A percentile compares a stretch with the other conserved stretches of the same genome.
Conservation (phyloP, 2,329 filamentous ascomycete species). For the Colletotrichum noveboracense region DNA sequence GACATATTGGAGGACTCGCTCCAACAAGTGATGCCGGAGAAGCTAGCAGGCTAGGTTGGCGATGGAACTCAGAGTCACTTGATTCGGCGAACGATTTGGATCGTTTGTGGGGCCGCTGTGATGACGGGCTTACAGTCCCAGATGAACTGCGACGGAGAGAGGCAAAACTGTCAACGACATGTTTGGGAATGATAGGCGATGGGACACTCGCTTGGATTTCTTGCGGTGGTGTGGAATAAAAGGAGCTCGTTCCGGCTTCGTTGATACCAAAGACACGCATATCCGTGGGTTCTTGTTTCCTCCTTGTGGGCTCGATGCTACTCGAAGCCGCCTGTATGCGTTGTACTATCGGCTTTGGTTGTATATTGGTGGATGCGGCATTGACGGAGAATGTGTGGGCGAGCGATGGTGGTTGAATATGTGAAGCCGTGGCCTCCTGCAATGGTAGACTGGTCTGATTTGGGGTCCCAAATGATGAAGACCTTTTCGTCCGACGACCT, state of each 20-base stretch:
- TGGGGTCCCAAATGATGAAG: slow-evolving; percentile 38
- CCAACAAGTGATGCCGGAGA: slow-evolving; percentile 6
- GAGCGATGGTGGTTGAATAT: slow-evolving; percentile 39
- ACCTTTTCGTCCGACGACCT: slow-evolving; percentile 68
- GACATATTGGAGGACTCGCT: slow-evolving; percentile 2
- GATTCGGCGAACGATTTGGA: slow-evolving; percentile 9
- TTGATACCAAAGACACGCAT: neutral
- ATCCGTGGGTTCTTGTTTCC: neutral
- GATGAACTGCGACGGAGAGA: neutral
- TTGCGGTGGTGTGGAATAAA: neutral
- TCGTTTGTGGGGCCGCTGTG: slow-evolving; percentile 6
- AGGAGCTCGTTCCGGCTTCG: neutral
- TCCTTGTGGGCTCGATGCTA: neutral
- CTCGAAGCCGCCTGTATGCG: neutral
- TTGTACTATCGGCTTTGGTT: neutral
- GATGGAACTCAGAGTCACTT: neutral
- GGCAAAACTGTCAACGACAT: neutral
- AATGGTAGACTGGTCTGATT: slow-evolving; percentile 27
- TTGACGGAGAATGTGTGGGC: slow-evolving; percentile 29
- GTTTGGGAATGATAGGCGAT: neutral
- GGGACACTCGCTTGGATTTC: neutral
- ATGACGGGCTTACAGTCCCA: neutral
- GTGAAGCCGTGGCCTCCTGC: slow-evolving; percentile 29
- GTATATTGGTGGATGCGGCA: neutral
- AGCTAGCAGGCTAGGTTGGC: neutral